Evolutionary conservation across 176 grass and related monocot species (phyloP), one percentile per base, ranked within the genome.

Genomic region (Alloteropsis semialata): DNA sequence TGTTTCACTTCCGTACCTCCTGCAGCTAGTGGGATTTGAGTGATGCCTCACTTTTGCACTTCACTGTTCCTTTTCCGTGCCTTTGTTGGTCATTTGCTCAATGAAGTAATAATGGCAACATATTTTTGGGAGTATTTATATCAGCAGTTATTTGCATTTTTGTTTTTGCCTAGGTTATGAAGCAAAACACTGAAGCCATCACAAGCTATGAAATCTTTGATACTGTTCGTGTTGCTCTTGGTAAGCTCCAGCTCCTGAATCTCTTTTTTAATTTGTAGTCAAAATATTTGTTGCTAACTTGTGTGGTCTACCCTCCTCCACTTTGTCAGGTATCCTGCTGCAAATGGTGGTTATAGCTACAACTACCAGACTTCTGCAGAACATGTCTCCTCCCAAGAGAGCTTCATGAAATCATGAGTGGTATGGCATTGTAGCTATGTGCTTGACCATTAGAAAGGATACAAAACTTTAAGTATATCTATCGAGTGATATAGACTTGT

Each of bases 381-480:
- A 97, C 63, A 94, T 97, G 95, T 97, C 95, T 85, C 86, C 91
- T 60, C 81, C 87, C 33, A 94, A 84, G 84, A 91, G 88, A 87
- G 86, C 78, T 45, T 91, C 90, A 79, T 94, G 87, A 86, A 59
- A 39, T 91, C 90, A 79, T 94, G 87, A 86, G 53, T 42, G 43
- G 46, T 61, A 11, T 86, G 38, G 38, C 15, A 44, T 53, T 30
- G 25, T 65, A 74, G 38, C 2, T 58, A 22, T 55, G 48, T 79
- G 66, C 10, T 82, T 46, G 50, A 69, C 65, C 73, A 36, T 61
- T 72, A 85, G 37, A 82, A 69, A 82, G 32, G 53, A 25, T 51
- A 2, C 28, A 51, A n/a, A 25, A 10, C 7, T 45, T 30, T 1
- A 2, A 57, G 49, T 74, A 65, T 59, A 72, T 55, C 11, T 21